Conservation (phyloP, 352 stramenopile genomes). For the Phytopythium ostracodes region DNA sequence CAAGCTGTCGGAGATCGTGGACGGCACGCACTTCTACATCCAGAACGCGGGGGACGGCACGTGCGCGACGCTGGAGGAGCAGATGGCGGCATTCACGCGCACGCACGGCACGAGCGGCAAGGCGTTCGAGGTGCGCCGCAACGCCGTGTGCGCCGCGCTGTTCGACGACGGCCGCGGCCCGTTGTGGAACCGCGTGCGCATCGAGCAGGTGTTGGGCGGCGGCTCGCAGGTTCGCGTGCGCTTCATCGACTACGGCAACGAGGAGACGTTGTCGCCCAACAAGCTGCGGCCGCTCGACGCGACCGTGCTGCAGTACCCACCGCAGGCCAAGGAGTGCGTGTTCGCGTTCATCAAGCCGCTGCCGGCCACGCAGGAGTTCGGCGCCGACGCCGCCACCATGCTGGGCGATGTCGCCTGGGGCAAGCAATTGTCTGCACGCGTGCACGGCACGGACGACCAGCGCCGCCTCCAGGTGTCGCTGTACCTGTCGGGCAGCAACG, state of each 20-base stretch:
- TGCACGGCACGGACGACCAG: slow-evolving; percentile 71
- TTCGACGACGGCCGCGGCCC: slow-evolving; percentile 94
- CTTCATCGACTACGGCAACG: slow-evolving; percentile 97
- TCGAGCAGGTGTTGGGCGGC: slow-evolving; percentile 74
- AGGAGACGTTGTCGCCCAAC: slow-evolving; percentile 75
- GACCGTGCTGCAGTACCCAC: slow-evolving; percentile 85
- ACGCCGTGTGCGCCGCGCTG: slow-evolving; percentile 90
- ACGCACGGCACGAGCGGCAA: slow-evolving; percentile 86
- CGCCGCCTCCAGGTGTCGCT: slow-evolving; percentile 72
- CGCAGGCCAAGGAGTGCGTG: slow-evolving; percentile 82
- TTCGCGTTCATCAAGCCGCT: slow-evolving; percentile 87
- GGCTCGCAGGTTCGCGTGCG: slow-evolving; percentile 67
- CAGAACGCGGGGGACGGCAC: slow-evolving; percentile 88
- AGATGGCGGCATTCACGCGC: slow-evolving; percentile 92
- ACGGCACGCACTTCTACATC: slow-evolving; percentile 93
- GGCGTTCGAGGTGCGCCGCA: slow-evolving; percentile 88
- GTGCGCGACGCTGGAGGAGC: slow-evolving; percentile 87
- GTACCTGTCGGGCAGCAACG: slow-evolving; percentile 56
- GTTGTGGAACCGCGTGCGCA: slow-evolving; percentile 93
- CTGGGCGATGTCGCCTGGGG: slow-evolving; percentile 91
- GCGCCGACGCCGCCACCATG: slow-evolving; percentile 88
- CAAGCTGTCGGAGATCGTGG: slow-evolving; percentile 93
- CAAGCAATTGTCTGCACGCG: slow-evolving; percentile 80
- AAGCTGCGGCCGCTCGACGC: slow-evolving; percentile 90
- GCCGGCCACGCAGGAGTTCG: slow-evolving; percentile 88